Base-by-base conservation (phyloP, 108 stramenopile species). In the Asterionellopsis glacialis region DNA sequence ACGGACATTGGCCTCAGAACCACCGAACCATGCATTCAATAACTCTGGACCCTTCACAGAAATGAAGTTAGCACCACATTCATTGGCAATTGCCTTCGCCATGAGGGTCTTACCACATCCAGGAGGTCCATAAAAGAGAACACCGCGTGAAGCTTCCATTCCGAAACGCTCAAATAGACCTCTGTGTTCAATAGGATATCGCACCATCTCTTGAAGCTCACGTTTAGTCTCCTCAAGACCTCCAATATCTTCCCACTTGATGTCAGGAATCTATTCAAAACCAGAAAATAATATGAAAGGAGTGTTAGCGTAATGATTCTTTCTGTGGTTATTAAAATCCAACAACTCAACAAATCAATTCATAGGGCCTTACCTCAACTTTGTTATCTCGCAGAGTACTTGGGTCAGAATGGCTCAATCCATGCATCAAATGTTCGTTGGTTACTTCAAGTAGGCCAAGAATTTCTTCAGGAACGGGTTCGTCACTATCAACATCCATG, bases 61-160 rank as follows among this genome's bases (percentile, higher is more conserved):
- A 77, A 98, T 99, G 69, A 99, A 98, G 82, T 99, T 98, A 45
- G 97, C 96, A 19, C 96, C 97, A 59, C 96, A 97, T 73, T 99
- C 98, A 59, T 97, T 98, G 21, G 98, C 98, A 59, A 99, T 95
- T 27, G 98, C 98, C 70, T 98, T 98, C 45, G 97, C 98, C 81
- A 98, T 81, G 40, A 99, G 63, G 3, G 97, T 99, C 71, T 99
- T 98, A 44, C 97, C 97, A 70, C 96, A 97, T 33, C 98, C 98
- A n/a, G 98, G 98, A 9, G 99, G 99, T 7, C 99, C 98, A 62
- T 99, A 98, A 70, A 98, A 98, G 21, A 98, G 87, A 22, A 98
- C 97, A 42, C 99, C 98, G 38, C 93, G 92, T 19, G 95, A 95
- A 9, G 98, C 84, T 51, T 91, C 79, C 94, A 97, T 95, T 50